phyloP scores from a whole-genome alignment of 2,329 filamentous ascomycete genomes.

The Colletotrichum musicola region DNA sequence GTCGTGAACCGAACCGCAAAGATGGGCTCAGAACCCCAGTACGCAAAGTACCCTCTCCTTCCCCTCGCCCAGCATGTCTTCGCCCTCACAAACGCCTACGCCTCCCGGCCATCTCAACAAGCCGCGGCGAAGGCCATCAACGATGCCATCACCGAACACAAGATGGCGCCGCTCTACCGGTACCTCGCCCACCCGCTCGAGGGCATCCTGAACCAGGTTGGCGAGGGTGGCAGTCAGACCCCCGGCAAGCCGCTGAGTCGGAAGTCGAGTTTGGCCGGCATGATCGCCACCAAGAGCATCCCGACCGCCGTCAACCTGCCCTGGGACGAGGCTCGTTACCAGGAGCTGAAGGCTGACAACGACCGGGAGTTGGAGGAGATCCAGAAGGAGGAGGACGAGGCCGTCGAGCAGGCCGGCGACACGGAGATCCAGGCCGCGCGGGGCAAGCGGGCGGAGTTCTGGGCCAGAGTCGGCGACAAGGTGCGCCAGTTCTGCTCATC shows the following conservation, averaged over 20 bases:
- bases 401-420: slow-evolving; percentile 94
- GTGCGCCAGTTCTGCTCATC: slow-evolving; percentile 58
- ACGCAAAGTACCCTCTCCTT: slow-evolving; percentile 86
- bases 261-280: slow-evolving; percentile 78
- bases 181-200: slow-evolving; percentile 86
- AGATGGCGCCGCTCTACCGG: slow-evolving; percentile 90
- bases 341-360: slow-evolving; percentile 81
- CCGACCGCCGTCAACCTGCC: slow-evolving; percentile 76
- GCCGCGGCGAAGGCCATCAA: slow-evolving; percentile 79
- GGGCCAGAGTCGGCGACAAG: slow-evolving; percentile 96
- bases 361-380: slow-evolving; percentile 81
- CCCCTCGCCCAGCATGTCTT: slow-evolving; percentile 88
- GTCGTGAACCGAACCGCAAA: slow-evolving; percentile 21
- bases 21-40: slow-evolving; percentile 86
- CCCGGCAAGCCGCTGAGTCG: slow-evolving; percentile 71
- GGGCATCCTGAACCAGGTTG: slow-evolving; percentile 82
- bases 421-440: slow-evolving; percentile 93
- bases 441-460: slow-evolving; percentile 96
- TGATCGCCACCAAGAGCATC: slow-evolving; percentile 79
- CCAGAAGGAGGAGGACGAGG: slow-evolving; percentile 92
- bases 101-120: slow-evolving; percentile 75
- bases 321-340: slow-evolving; percentile 93
- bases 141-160: slow-evolving; percentile 85
- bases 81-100: slow-evolving; percentile 84
- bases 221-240: slow-evolving; percentile 68